Evolutionary conservation across 371 early-diverging fungal genomes (phyloP).

Genomic region (Haplosporangium sp.): DNA sequence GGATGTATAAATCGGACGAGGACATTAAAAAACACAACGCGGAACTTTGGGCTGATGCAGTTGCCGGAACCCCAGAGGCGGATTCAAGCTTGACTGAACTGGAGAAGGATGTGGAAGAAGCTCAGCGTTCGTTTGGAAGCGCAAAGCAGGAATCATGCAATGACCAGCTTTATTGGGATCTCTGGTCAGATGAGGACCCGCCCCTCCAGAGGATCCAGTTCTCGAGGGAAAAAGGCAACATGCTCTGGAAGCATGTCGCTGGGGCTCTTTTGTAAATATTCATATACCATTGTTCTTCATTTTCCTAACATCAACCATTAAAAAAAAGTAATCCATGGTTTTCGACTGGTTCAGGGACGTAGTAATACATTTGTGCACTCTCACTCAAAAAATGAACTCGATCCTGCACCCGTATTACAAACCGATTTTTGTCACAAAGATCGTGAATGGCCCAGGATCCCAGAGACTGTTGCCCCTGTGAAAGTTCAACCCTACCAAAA

Average conservation of each 20-base stretch:
- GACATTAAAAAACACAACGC: slow-evolving; percentile 13
- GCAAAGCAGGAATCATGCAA: slow-evolving; percentile 15
- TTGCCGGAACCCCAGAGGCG: not conserved
- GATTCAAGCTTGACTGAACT: not conserved
- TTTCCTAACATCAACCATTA: too few species aligned
- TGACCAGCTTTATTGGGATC: slow-evolving; percentile 41
- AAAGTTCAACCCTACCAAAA: too few species aligned
- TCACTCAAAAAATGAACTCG: too few species aligned
- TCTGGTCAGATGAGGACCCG: slow-evolving; percentile 32
- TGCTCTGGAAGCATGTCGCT: slow-evolving; percentile 35
- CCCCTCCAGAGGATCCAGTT: slow-evolving; percentile 24
- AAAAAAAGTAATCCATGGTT: too few species aligned
- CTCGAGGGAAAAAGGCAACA: slow-evolving; percentile 15
- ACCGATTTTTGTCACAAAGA: too few species aligned
- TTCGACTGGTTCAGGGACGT: not conserved
- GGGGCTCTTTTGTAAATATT: slow-evolving; percentile 31
- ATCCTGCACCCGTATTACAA: too few species aligned
- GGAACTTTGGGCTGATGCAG: not conserved
- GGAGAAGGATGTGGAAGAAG: slow-evolving; percentile 6
- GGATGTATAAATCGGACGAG: slow-evolving; percentile 44
- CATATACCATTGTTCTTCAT: not conserved
- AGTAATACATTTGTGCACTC: too few species aligned
- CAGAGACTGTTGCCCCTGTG: too few species aligned
- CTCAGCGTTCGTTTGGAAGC: slow-evolving; percentile 6
- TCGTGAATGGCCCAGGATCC: too few species aligned